Base-by-base conservation (phyloP, 352 stramenopile genomes). In the Elongisporangium prolatum region DNA sequence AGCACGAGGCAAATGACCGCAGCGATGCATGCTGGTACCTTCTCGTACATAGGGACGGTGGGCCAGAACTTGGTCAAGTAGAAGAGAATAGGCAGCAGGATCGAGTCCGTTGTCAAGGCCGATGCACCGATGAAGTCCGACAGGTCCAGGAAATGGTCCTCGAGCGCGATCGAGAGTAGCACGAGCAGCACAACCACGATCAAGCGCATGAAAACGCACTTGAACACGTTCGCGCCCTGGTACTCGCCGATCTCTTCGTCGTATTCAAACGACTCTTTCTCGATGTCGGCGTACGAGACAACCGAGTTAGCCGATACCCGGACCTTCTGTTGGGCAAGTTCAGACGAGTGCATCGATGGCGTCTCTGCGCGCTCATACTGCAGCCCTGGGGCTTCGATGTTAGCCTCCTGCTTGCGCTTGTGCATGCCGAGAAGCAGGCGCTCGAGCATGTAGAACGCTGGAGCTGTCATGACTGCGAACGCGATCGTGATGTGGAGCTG, bases 61-160 rank as follows among this genome's bases (percentile, higher is more conserved):
- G 24, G 59, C 71, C 68, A 80, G 56, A 71, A 74, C 10, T 71
- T 68, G 47, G 67, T 75, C 44, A 86, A 57, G 57, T 89, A 80
- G 17, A 89, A 74, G 18, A 82, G 58, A 50, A 86, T 61, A 6
- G 77, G 77, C 56, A 89, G 61, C 11, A 76, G 50, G 38, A 87
- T 72, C 44, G 75, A 87, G 62, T 73, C 81, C 34, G 74, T 66
- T 20, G 77, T 84, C 57, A 80, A 65, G n/a, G 65, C 65, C 4
- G 77, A 78, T 21, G 77, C 77, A 4, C 77, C 77, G 21, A 78
- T 73, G 40, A 87, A 79, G 67, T 87, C 77, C 51, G 66, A 56
- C 49, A 87, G 52, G 38, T 87, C 77, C 14, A 83, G 61, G 60
- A 84, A 87, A 22, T 80, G 64, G 52, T 80, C 71, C n/a, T 76